phyloP scores from a whole-genome alignment of 2,329 filamentous ascomycete species.

The Epicoccum nigrum region DNA sequence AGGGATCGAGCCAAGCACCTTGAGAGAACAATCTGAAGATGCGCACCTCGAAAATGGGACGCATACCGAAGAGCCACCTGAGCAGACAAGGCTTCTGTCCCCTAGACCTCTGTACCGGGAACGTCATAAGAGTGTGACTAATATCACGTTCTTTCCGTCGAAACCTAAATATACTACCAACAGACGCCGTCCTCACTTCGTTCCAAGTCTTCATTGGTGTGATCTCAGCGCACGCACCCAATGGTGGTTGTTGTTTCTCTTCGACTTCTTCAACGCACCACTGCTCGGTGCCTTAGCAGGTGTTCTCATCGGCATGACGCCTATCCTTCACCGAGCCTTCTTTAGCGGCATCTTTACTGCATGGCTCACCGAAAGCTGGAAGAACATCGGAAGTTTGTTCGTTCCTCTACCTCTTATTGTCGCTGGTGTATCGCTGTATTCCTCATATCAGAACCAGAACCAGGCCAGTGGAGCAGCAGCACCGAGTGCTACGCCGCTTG shows the following conservation, averaged over 20 bases:
- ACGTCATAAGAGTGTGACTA: constrained; percentile 26
- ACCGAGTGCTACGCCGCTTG: constrained; percentile 15
- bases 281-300: constrained; percentile 36
- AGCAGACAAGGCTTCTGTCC: constrained; percentile 24
- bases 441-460: constrained; percentile 29
- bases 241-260: constrained; percentile 41
- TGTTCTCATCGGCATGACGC: constrained; percentile 34
- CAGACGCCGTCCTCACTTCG: constrained; percentile 33
- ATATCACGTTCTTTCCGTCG: constrained; percentile 41
- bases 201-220: constrained; percentile 31
- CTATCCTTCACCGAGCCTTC: constrained; percentile 33
- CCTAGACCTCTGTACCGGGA: not conserved
- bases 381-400: constrained; percentile 35
- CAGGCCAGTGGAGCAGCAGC: not conserved
- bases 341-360: constrained; percentile 40
- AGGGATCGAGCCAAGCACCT: not conserved
- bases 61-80: not conserved
- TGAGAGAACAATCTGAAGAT: not conserved
- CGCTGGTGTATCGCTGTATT: constrained; percentile 38
- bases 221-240: constrained; percentile 30
- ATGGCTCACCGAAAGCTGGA: constrained; percentile 39
- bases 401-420: constrained; percentile 39
- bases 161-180: constrained; percentile 32
- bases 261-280: constrained; percentile 42
- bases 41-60: constrained; percentile 4